Conservation (phyloP, 192 early-diverging fungal species). For the Backusella psychrophila region DNA sequence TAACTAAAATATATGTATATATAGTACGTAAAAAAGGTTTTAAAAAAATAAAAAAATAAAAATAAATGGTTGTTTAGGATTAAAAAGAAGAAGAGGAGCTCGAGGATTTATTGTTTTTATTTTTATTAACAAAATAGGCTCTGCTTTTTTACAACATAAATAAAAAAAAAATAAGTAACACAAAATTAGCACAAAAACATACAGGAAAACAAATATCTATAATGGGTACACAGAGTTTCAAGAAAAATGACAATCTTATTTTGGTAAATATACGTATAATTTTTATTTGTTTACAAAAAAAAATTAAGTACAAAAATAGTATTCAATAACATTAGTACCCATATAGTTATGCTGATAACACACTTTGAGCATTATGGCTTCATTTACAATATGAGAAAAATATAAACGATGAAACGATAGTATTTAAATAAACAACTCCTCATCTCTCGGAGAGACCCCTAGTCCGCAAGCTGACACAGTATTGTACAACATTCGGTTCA, state of each 20-base stretch:
- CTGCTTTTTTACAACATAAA: not conserved
- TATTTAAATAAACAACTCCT: not conserved
- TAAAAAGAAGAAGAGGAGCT: not conserved
- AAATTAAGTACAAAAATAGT: not conserved
- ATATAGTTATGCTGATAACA: not conserved
- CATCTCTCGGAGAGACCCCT: not conserved
- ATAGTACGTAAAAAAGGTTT: not conserved
- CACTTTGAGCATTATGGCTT: not conserved
- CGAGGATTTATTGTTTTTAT: not conserved
- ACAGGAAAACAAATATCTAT: constrained; percentile 3
- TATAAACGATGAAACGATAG: not conserved
- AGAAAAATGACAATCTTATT: not conserved
- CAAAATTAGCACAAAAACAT: not conserved
- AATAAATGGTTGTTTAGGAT: too few species aligned
- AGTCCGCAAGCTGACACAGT: not conserved
- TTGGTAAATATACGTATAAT: not conserved
- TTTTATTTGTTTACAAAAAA: not conserved
- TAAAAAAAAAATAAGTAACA: not conserved
- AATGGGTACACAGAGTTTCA: not conserved
- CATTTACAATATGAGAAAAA: not conserved
- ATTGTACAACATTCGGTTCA: constrained; percentile 1
- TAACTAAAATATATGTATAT: not conserved
- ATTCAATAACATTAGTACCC: not conserved
- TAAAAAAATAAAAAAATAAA: not conserved
- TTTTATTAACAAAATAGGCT: not conserved